Conservation (phyloP, 352 stramenopile species). For the Globisporangium mamillatum region DNA sequence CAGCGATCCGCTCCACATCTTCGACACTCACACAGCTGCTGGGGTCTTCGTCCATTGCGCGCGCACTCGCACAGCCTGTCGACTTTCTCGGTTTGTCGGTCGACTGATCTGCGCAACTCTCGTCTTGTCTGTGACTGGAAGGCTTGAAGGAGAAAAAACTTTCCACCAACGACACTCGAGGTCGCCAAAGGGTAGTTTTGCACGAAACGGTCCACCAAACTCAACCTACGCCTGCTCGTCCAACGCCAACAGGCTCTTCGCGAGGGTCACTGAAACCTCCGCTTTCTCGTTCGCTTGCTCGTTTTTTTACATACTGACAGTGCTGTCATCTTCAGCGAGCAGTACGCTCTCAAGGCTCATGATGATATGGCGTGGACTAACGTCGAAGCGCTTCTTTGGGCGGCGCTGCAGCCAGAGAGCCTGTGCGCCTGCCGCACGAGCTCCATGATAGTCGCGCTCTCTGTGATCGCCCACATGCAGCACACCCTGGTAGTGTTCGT, state of each 20-base stretch:
- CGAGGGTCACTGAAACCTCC: slow-evolving; percentile 7
- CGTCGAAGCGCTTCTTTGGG: neutral
- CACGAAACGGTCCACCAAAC: slow-evolving; percentile 10
- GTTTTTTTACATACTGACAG: slow-evolving; percentile 1
- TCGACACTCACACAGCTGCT: slow-evolving; percentile 7
- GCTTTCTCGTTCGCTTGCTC: neutral
- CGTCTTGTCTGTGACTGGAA: slow-evolving; percentile 8
- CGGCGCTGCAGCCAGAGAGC: slow-evolving; percentile 41
- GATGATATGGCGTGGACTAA: slow-evolving; percentile 28
- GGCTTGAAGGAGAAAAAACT: neutral
- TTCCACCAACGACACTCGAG: slow-evolving; percentile 8
- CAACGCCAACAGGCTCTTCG: slow-evolving; percentile 2
- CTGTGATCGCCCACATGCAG: slow-evolving; percentile 69
- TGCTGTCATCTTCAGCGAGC: neutral
- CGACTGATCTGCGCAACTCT: neutral
- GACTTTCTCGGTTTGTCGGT: neutral
- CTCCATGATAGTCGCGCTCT: slow-evolving; percentile 51
- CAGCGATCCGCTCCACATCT: slow-evolving; percentile 23
- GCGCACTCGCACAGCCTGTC: neutral
- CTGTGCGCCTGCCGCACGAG: slow-evolving; percentile 32
- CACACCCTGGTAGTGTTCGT: slow-evolving; percentile 15
- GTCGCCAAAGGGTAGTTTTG: slow-evolving; percentile 7
- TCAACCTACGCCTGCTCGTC: slow-evolving; percentile 3
- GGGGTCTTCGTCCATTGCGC: slow-evolving; percentile 14
- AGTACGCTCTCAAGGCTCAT: slow-evolving; percentile 27